These are phyloP conservation scores for Trypanosoma congolense DNA, from an alignment of 208 protist genomes.

Conservation along the genomic window DNA sequence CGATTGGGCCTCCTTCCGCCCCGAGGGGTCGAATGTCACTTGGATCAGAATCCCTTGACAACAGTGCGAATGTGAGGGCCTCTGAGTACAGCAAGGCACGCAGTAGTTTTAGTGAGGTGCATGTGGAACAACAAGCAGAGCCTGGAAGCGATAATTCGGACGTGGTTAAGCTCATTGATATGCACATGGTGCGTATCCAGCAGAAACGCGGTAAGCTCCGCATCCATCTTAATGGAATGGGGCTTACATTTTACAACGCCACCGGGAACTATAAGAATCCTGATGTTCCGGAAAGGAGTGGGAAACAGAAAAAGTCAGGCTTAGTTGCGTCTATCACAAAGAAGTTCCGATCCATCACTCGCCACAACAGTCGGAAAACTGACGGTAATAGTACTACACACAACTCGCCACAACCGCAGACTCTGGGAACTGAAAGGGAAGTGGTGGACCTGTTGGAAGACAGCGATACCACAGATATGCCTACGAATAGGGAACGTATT, in stretches of 20 bases:
- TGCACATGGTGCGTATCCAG: slow-evolving; percentile 46
- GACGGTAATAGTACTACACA: too few relatives aligned
- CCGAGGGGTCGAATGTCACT: not conserved
- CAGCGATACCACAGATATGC: not conserved
- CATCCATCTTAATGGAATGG: slow-evolving; percentile 83
- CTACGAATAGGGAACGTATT: not conserved
- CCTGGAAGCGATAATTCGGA: slow-evolving; percentile 11
- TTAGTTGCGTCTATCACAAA: not conserved
- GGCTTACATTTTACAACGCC: slow-evolving; percentile 76
- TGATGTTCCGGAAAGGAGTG: slow-evolving; percentile 8
- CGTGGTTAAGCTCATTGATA: slow-evolving; percentile 55
- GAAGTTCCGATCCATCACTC: not conserved
- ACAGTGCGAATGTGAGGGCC: not conserved
- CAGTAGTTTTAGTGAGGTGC: slow-evolving; percentile 3
- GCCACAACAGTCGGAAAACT: too few relatives aligned
- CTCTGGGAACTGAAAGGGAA: too few relatives aligned
- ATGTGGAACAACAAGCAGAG: not conserved
- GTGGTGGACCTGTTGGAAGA: not conserved
- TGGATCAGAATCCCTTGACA: not conserved
- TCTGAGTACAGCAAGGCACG: not conserved
- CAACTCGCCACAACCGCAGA: too few relatives aligned
- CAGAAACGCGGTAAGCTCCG: slow-evolving; percentile 50
- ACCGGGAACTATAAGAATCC: slow-evolving; percentile 75
- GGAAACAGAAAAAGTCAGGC: slow-evolving; percentile 4
- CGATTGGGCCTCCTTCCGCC: not conserved